Conservation (phyloP, 805 yeast genomes). For the Lipomyces yamanashiensis region DNA sequence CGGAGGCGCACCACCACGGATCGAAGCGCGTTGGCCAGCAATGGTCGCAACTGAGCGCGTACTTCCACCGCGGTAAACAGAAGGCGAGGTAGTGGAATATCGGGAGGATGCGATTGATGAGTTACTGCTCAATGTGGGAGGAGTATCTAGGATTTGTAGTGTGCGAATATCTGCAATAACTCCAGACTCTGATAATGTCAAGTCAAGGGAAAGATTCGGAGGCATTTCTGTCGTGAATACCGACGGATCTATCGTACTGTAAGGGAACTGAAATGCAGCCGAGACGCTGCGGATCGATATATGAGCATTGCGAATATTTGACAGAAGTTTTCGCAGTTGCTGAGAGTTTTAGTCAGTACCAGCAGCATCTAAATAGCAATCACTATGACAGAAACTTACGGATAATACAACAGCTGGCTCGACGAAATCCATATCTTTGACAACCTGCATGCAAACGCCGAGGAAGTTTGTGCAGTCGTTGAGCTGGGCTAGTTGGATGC, state of each 20-base stretch:
- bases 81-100: slow-evolving; percentile 14
- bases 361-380: background rate
- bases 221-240: slow-evolving; percentile 25
- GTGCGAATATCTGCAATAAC: slow-evolving; percentile 36
- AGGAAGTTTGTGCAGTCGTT: slow-evolving; percentile 33
- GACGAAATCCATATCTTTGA: slow-evolving; percentile 35
- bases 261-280: slow-evolving; percentile 35
- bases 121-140: slow-evolving; percentile 7
- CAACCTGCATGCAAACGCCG: slow-evolving; percentile 23
- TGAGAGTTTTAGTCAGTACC: background rate
- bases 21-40: slow-evolving; percentile 9
- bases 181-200: slow-evolving; percentile 33
- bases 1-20: slow-evolving; percentile 5
- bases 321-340: slow-evolving; percentile 33
- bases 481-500: slow-evolving; percentile 28
- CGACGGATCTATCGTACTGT: slow-evolving; percentile 24
- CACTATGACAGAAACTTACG: slow-evolving; percentile 10
- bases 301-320: slow-evolving; percentile 34
- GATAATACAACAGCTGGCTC: slow-evolving; percentile 35
- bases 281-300: slow-evolving; percentile 32
- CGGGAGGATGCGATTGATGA: slow-evolving; percentile 20
- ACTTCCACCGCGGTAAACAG: slow-evolving; percentile 2
- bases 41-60: slow-evolving; percentile 9
- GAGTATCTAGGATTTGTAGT: slow-evolving; percentile 22
- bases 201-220: slow-evolving; percentile 25